Conservation (phyloP, 1,139 yeast species). For the Candida tetrigidarum region DNA sequence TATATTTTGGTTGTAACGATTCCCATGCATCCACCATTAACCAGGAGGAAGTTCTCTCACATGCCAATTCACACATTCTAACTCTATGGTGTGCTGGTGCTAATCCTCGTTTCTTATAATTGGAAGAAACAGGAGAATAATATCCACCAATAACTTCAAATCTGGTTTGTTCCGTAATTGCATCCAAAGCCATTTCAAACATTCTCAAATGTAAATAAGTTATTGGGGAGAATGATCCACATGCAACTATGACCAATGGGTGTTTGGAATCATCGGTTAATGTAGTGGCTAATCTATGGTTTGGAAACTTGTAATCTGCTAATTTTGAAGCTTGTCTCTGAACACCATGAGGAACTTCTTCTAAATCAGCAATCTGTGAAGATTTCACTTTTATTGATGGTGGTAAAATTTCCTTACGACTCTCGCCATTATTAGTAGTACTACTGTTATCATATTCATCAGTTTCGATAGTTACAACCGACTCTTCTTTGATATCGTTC, state of each 20-base stretch:
- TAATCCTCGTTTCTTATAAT: slow-evolving; percentile 90
- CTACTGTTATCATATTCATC: too few relatives aligned
- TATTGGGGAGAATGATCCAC: slow-evolving; percentile 96
- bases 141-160: slow-evolving; percentile 97
- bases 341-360: slow-evolving; percentile 95
- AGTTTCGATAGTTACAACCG: too few relatives aligned
- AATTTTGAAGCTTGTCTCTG: slow-evolving; percentile 79
- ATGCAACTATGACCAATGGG: slow-evolving; percentile 94
- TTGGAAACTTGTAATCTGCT: slow-evolving; percentile 76
- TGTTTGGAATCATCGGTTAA: slow-evolving; percentile 76
- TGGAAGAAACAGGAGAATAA: slow-evolving; percentile 96
- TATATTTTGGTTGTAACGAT: slow-evolving; percentile 86
- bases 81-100: slow-evolving; percentile 91
- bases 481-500: not conserved
- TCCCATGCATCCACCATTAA: slow-evolving; percentile 99
- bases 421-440: too few relatives aligned
- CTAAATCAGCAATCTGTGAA: slow-evolving; percentile 86
- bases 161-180: slow-evolving; percentile 89
- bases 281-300: slow-evolving; percentile 77
- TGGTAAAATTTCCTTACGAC: slow-evolving; percentile 35
- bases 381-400: slow-evolving; percentile 58
- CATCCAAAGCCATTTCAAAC: slow-evolving; percentile 98
- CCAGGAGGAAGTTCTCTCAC: slow-evolving; percentile 97
- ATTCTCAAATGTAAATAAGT: slow-evolving; percentile 92
- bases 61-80: slow-evolving; percentile 97